Evolutionary conservation across 177 flowering plant species (phyloP), one percentile per base, ranked within the genome.

Genomic region (Vitis hybrid): DNA sequence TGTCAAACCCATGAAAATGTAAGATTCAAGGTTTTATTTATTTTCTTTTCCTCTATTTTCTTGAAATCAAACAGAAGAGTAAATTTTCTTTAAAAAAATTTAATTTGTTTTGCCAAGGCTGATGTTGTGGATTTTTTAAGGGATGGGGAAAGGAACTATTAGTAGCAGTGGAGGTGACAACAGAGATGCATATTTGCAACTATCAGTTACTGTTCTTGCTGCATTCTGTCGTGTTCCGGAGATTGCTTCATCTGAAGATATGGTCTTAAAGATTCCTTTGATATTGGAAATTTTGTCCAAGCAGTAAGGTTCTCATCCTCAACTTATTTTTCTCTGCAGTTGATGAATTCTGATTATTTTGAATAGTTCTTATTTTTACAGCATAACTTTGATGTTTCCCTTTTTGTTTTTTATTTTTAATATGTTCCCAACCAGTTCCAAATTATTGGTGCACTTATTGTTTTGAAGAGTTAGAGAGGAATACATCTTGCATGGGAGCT

Each of bases 201-300:
- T 95, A 58, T 81, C 97, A 2, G 82, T 93, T 55, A 87, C 96
- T 0, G 75, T 93, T 62, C 83, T 95, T 52, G 86, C 98, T 32
- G 87, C 90, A 16, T 86, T 95, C 60, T 89, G 90, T 66, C 92
- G 92, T 16, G 91, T 93, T 27, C 85, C 87, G 1, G 92, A 86
- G 71, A 87, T 95, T 67, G 99, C 99, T 63, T 78, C 94, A 6
- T 86, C 91, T 24, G 69, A 80, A 59, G 89, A 95, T 13, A 91
- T 95, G 93, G 78, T 88, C 18, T 73, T 76, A 2, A 86, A 84
- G 78, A 76, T 93, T 68, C 96, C 99, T 16, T 54, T 85, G 21
- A 54, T 93, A 21, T 67, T 91, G 71, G 93, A 91, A 76, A 71
- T 82, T 48, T 55, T 89, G 73, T 79, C 80, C 16, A 75, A 68